Base-by-base conservation (phyloP, 208 protist genomes). In the Porcisia deanei region DNA sequence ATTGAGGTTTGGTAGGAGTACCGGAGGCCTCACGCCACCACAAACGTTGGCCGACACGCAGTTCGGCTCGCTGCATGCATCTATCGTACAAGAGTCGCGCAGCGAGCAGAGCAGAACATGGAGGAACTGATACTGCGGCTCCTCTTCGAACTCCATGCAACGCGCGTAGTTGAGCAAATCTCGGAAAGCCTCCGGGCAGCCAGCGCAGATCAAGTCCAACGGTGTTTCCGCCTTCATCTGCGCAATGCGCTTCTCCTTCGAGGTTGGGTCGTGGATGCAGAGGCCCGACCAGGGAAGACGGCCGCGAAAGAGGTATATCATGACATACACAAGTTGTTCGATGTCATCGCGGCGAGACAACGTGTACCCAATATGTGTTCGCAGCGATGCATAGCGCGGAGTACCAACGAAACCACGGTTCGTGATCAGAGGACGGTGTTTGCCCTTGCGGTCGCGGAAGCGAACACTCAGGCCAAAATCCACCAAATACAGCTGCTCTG, bases 291-390 rank as follows among this genome's bases (percentile, higher is more conserved):
- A 99, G 58, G 99, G 99, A 67, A 99, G 87, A 20, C 71, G 87
- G 1, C 99, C 99, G 18, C 97, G 91, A 22, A 97, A 82, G 77
- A 99, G 99, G 82, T 99, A 99, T 68, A 99, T 96, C 37, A 99
- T 88, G 30, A 99, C 85, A 68, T 99, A 99, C 25, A 77, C 73
- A 0, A 97, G 74, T 12, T 87, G 80, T 77, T 98, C 93, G 16
- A 98, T 65, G 76, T 98, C 94, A 73, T 98, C 94, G n/a, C 94
- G 87, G 22, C 94, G 92, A 53, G 78, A 88, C 81, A 98, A 91
- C 61, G 97, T 97, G 64, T 98, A 96, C 68, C 99, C 99, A 14
- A 97, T 72, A 88, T 99, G 99, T 6, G 99, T 99, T 85, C 99
- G 99, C 63, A 99, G 98, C 66, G 90, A 97, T 9, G 85, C 81